Evolutionary conservation across 768 basidiomycete species (phyloP), one percentile per base, ranked within the genome.

Genomic region (Xanthoconium purpureum): DNA sequence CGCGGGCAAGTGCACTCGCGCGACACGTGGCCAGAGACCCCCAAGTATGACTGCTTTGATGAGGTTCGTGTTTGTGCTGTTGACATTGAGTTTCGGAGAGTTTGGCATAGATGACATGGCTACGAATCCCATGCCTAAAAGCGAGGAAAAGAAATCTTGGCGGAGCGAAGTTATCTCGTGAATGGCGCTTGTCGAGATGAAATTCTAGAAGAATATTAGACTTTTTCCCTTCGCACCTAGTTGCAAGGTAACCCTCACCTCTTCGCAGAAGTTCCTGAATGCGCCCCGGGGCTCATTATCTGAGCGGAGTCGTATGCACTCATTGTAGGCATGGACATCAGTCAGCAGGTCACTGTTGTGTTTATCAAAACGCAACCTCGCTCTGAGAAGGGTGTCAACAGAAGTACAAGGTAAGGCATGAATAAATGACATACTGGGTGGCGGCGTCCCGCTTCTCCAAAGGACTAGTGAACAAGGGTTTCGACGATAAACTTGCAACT

Each of bases 271-370:
- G 18, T 67, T 63, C 43, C 78, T 74, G 32, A 87, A 72, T 29
- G 71, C 66, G 35, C 67, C 61, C 0, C 77, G 75, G 3, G 82
- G 73, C 50, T 81, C 80, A 7, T 80, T 78, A n/a, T 80, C 77
- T 0, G 74, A 66, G 17, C 78, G 78, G 45, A 88, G 69, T 51
- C 76, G 71, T 52, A 77, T 63, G 57, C 82, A 88, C 58, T 84
- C 80, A 40, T 88, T 77, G 66, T 88, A 95, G 1, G 91, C 93
- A 44, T 81, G 77, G 15, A 84, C 77, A 58, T 93, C 91, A 0
- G 94, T 94, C 47, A 97, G 75, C 2, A 97, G 77, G 66, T 98
- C 95, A 58, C 92, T 94, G 52, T 86, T 84, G 35, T 78, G 86
- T 14, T 77, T 80, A 13, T 81, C 74, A 60, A 97, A 96, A 18